A percentile compares a stretch with the other conserved stretches of the same genome.
Conservation (phyloP, 2,329 filamentous ascomycete genomes). For the Exophiala dermatitidis region DNA sequence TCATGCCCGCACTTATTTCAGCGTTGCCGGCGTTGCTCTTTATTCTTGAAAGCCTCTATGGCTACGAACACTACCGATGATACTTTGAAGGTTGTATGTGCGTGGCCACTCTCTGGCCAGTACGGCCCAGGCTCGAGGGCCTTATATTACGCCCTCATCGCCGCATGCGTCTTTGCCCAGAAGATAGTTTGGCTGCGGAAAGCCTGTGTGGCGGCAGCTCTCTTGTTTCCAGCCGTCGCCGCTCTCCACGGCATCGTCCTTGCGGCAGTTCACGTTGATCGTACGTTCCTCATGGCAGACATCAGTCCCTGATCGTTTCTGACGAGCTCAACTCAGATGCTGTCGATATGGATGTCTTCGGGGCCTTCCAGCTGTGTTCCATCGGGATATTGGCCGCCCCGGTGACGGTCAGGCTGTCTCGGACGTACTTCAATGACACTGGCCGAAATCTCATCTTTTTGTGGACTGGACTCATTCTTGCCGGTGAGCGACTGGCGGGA, state of each 20-base stretch:
- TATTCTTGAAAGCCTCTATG: conserved; percentile 4
- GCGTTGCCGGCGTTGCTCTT: neutral
- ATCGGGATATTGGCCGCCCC: conserved; percentile 60
- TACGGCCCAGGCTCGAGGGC: conserved; percentile 38
- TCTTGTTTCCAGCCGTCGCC: conserved; percentile 57
- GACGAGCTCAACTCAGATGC: conserved; percentile 40
- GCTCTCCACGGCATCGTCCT: conserved; percentile 58
- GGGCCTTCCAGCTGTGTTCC: conserved; percentile 60
- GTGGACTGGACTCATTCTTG: conserved; percentile 56
- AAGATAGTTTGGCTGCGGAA: conserved; percentile 56
- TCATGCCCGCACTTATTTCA: conserved; percentile 8
- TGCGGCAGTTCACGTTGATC: conserved; percentile 51
- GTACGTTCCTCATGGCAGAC: conserved; percentile 36
- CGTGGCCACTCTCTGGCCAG: conserved; percentile 40
- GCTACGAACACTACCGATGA: conserved; percentile 26
- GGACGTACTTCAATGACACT: conserved; percentile 57
- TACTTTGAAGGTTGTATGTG: conserved; percentile 35
- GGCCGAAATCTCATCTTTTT: conserved; percentile 60
- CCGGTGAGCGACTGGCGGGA: conserved; percentile 39
- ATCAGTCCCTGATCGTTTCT: neutral
- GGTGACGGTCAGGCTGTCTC: conserved; percentile 53
- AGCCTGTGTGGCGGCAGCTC: conserved; percentile 56
- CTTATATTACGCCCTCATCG: conserved; percentile 58
- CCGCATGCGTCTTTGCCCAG: conserved; percentile 56
- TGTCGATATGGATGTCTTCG: conserved; percentile 62